Percentiles rank a stretch among this genome's conserved stretches.
These are phyloP conservation scores for Wickerhamia fluorescens DNA, from an alignment of 805 yeast genomes.

Conservation along the genomic window DNA sequence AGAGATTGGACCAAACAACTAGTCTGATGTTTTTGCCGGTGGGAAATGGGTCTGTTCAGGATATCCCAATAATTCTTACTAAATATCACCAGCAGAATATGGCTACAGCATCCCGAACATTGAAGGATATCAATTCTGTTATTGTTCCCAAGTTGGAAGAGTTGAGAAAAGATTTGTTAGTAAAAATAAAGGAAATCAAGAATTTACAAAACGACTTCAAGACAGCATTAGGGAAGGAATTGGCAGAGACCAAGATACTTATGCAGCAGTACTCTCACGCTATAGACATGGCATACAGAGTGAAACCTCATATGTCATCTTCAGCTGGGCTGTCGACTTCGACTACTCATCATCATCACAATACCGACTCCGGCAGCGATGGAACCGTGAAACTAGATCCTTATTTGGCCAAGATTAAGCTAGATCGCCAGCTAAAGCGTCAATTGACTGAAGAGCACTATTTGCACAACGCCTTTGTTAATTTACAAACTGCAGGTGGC, in stretches of 20 bases:
- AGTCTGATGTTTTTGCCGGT: slow-evolving; percentile 60
- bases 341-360: slow-evolving; percentile 3
- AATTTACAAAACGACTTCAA: slow-evolving; percentile 79
- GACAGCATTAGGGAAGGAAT: slow-evolving; percentile 61
- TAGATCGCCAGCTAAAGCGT: slow-evolving; percentile 71
- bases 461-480: slow-evolving; percentile 80
- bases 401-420: slow-evolving; percentile 57
- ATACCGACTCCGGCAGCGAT: slow-evolving; percentile 27
- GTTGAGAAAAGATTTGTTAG: slow-evolving; percentile 61
- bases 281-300: slow-evolving; percentile 52
- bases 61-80: slow-evolving; percentile 64
- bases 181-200: slow-evolving; percentile 83
- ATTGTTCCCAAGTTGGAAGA: slow-evolving; percentile 51
- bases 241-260: slow-evolving; percentile 27
- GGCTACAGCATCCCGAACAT: slow-evolving; percentile 31
- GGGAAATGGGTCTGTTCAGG: slow-evolving; percentile 78
- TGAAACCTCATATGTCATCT: slow-evolving; percentile 22
- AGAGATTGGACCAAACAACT: slow-evolving; percentile 28
- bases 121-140: slow-evolving; percentile 42
- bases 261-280: slow-evolving; percentile 51
- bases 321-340: slow-evolving; percentile 4
- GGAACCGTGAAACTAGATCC: slow-evolving; percentile 69
- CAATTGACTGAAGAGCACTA: slow-evolving; percentile 81
- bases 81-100: slow-evolving; percentile 40
- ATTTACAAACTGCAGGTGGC: slow-evolving; percentile 80